phyloP scores from a whole-genome alignment of 768 basidiomycete genomes.

The Scleroderma citrinum region DNA sequence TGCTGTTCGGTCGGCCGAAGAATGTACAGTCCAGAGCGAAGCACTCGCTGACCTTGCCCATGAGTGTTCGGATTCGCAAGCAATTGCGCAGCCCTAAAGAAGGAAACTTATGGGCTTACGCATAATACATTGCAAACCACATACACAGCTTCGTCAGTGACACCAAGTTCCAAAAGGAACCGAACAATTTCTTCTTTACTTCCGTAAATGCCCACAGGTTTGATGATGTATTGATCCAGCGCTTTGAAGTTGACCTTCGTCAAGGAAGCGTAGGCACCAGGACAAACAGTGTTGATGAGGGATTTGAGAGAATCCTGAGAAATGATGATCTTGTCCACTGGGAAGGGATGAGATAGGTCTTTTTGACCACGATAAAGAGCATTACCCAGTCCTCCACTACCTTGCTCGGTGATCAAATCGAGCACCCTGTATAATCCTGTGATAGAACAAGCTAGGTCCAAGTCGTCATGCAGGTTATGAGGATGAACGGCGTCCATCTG shows the following conservation, averaged over 20 bases:
- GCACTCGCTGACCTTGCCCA: conserved; percentile 12
- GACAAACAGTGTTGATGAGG: conserved; percentile 43
- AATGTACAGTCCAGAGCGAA: conserved; percentile 47
- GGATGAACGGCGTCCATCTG: background rate
- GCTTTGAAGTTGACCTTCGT: conserved; percentile 52
- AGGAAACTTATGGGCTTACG: background rate
- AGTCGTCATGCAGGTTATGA: conserved; percentile 3
- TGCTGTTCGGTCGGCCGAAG: conserved; percentile 15
- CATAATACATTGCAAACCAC: conserved; percentile 15
- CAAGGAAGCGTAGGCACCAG: conserved; percentile 48
- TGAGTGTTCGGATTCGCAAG: background rate
- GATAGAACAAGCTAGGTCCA: conserved; percentile 27
- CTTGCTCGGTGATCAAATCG: conserved; percentile 47
- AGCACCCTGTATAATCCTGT: conserved; percentile 48
- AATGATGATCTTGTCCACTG: conserved; percentile 63
- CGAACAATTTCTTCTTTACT: conserved; percentile 44
- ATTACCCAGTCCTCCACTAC: conserved; percentile 47
- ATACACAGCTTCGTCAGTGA: conserved; percentile 37
- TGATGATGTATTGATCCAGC: conserved; percentile 40
- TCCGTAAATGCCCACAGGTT: conserved; percentile 55
- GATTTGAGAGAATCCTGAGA: conserved; percentile 41
- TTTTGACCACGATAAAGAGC: background rate
- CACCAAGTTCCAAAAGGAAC: conserved; percentile 34
- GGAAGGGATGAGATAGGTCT: background rate
- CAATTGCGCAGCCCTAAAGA: conserved; percentile 5